Evolutionary conservation across 106 monocot genomes (phyloP).

Genomic region (Phalaenopsis aphrodite): DNA sequence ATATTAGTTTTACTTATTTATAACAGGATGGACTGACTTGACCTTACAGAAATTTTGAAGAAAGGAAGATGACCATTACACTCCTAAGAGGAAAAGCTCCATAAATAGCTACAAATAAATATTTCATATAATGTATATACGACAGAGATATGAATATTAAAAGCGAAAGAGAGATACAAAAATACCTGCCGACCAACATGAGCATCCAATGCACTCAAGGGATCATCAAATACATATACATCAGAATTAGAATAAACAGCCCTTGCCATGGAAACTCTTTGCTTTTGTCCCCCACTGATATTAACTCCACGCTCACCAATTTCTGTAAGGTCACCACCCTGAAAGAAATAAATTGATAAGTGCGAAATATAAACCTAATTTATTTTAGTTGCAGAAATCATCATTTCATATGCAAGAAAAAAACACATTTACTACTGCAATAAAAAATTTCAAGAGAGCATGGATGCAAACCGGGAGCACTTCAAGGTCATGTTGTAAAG

Average conservation of each 20-base stretch:
- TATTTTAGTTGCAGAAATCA: background rate
- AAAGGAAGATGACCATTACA: background rate
- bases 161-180: background rate
- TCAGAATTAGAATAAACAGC: slow-evolving; percentile 97
- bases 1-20: background rate
- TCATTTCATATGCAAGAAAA: background rate
- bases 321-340: slow-evolving; percentile 99
- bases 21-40: background rate
- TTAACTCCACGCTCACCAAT: slow-evolving; percentile 99
- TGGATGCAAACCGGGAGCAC: slow-evolving; percentile 66
- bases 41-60: background rate
- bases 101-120: background rate
- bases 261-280: slow-evolving; percentile 99
- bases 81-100: background rate
- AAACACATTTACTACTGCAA: background rate
- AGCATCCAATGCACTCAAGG: slow-evolving; percentile 97
- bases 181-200: slow-evolving; percentile 96
- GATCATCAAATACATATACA: slow-evolving; percentile 99
- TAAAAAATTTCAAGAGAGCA: background rate
- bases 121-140: background rate
- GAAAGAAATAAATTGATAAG: slow-evolving; percentile 1
- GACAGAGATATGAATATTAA: background rate
- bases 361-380: background rate
- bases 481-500: slow-evolving; percentile 80
- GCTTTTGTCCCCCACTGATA: slow-evolving; percentile 99